Evolutionary conservation across 768 basidiomycete genomes (phyloP), one percentile per base, ranked within the genome.

Genomic region (Termitomyces eurrhizus): DNA sequence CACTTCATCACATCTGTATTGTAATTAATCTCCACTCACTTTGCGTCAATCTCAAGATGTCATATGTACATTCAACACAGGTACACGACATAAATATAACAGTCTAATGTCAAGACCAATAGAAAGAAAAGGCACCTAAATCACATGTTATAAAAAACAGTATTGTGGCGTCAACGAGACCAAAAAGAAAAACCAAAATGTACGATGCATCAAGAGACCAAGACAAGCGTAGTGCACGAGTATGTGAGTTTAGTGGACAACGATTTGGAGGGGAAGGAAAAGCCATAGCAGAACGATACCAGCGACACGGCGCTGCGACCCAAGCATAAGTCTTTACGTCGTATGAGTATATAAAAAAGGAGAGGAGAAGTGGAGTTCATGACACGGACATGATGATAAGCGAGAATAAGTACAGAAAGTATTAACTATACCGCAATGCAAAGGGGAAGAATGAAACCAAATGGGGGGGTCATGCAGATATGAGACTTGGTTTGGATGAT

Each of bases 191-290:
- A 53, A 42, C 54, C 54, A 55, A 55, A 29, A 54, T 44, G 54
- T 44, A 44, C 18, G 42, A 55, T 42, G 41, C 49, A 56, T 52
- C 35, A 59, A 59, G 57, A 62, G 65, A 52, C 59, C 59, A 57
- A 64, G 65, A 65, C 62, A 62, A 61, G 52, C 58, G 63, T 61
- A 61, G 67, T 68, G 64, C 66, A 66, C 56, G 45, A 57, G 33
- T 33, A 56, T 6, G 4, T 14, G 7, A n/a, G 53, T 41, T 42
- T 56, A 21, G 21, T 6, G 5, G 14, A 32, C 35, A n/a, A 13
- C 9, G 14, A 53, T 29, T n/a, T 1, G n/a, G 44, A 32, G 29
- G 12, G 39, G 11, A 41, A 9, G 18, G 18, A 4, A 41, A n/a
- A 35, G 51, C 58, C 29, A 52, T 46, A 57, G 54, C 39, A 46